phyloP scores from a whole-genome alignment of 805 yeast species.

The Priceomyces carsonii region DNA sequence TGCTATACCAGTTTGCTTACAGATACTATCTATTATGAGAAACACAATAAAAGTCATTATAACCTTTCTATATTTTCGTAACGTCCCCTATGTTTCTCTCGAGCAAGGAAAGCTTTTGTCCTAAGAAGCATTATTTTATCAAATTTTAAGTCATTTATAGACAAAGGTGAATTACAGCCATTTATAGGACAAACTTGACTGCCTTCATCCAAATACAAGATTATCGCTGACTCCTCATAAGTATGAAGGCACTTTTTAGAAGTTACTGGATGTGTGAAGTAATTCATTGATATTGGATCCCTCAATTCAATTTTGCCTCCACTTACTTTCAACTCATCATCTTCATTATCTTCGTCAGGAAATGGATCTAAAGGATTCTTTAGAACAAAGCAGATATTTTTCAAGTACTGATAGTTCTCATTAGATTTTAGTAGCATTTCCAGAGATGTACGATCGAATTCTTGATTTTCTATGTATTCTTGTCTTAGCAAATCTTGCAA shows the following conservation, averaged over 20 bases:
- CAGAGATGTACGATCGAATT: conserved; percentile 9
- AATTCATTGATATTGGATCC: conserved; percentile 64
- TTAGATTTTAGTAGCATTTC: conserved; percentile 8
- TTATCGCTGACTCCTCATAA: conserved; percentile 52
- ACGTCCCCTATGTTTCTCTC: conserved; percentile 12
- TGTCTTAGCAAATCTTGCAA: conserved; percentile 17
- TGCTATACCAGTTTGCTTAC: too few species aligned
- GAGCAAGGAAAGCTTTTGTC: conserved; percentile 37
- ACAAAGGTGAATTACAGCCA: conserved; percentile 48
- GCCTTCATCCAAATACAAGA: conserved; percentile 23
- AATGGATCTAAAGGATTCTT: conserved; percentile 63
- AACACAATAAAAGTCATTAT: too few species aligned
- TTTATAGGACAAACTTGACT: conserved; percentile 54
- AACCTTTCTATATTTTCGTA: conserved; percentile 9
- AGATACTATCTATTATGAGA: too few species aligned
- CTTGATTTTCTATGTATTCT: conserved; percentile 7
- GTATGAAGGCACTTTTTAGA: conserved; percentile 61
- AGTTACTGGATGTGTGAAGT: conserved; percentile 55
- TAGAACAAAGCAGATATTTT: conserved; percentile 49
- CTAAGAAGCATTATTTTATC: conserved; percentile 61
- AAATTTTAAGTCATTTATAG: conserved; percentile 33
- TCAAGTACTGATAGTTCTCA: conserved; percentile 27
- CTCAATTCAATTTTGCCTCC: conserved; percentile 71
- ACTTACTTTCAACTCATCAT: conserved; percentile 62
- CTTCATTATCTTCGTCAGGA: conserved; percentile 50